Evolutionary conservation across 805 yeast species (phyloP), one percentile per base, ranked within the genome.

Genomic region (Schwanniomyces sp.): DNA sequence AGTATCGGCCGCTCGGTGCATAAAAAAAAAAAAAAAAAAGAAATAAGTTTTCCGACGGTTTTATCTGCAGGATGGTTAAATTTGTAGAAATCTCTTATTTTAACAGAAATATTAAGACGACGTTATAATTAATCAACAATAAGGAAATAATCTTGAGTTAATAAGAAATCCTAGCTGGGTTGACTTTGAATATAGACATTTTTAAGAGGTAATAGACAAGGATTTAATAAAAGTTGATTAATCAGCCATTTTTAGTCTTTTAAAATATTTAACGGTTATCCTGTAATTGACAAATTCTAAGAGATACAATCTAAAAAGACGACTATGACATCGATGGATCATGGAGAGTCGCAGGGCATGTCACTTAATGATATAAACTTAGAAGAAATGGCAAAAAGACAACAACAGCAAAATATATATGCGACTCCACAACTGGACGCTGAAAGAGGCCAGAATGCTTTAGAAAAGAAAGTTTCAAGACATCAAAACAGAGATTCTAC

Each of bases 401-500:
- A 63, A 42, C 66, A 61, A 34, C 61, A 62, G 45, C 66, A 61
- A 40, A 62, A 62, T 45, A 63, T 63, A 24, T 62, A 55, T 44
- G 63, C 54, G 5, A 36, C 53, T 12, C 54, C 57, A 4, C 62
- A 58, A 8, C 49, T 51, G 37, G 61, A 54, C 40, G 28, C 36
- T n/a, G 38, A 44, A 38, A 39, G 39, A 17, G 30, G 5, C 3
- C 17, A 16, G 25, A n/a, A 27, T 25, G 28, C 40, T 5, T 16
- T 29, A 14, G 27, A 16, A 24, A 18, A 34, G 41, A 36, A 34
- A 17, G 28, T 29, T 27, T 52, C 57, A 7, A 56, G 53, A 30
- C 62, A 59, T 46, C 16, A 36, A 9, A 43, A 54, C 39, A 55
- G 56, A 34, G 66, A 64, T 41, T 70, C 80, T 7, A 71, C 72